Percentiles rank a stretch among this genome's conserved stretches.
Evolutionary conservation across 2,329 filamentous ascomycete genomes (phyloP).

Genomic region (Berkeleyomyces rouxiae): DNA sequence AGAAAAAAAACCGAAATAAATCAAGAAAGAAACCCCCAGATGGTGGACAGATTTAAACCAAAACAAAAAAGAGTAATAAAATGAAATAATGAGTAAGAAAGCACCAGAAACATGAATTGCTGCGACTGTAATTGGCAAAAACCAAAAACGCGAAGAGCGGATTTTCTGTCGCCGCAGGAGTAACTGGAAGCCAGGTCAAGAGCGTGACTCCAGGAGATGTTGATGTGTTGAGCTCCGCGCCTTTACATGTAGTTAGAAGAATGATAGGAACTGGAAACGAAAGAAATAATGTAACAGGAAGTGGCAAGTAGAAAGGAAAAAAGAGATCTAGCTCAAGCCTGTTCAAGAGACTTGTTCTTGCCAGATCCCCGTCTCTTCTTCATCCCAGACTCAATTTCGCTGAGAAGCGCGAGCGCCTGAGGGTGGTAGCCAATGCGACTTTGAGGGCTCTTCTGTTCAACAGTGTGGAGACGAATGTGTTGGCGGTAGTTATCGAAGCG

Average conservation of each 20-base stretch:
- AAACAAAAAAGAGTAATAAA: conserved; percentile 4
- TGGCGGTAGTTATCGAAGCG: conserved; percentile 24
- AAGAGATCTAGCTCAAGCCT: conserved; percentile 4
- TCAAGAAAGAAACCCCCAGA: not conserved
- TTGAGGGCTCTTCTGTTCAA: conserved; percentile 16
- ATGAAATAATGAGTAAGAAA: not conserved
- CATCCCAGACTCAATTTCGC: conserved; percentile 14
- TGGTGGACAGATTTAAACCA: not conserved
- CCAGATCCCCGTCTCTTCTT: conserved; percentile 13
- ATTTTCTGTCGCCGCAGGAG: not conserved
- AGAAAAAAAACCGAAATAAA: not conserved
- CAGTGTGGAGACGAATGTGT: conserved; percentile 25
- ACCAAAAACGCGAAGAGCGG: not conserved
- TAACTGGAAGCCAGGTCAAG: not conserved
- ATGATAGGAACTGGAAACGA: conserved; percentile 5
- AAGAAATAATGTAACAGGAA: conserved; percentile 7
- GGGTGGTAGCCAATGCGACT: conserved; percentile 20
- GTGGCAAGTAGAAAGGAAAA: not conserved
- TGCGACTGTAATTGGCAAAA: not conserved
- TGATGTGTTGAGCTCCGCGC: not conserved
- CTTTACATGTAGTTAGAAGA: conserved; percentile 1
- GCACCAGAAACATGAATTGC: not conserved
- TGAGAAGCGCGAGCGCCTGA: conserved; percentile 17
- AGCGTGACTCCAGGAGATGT: not conserved
- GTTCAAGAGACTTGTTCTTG: conserved; percentile 7